phyloP scores from a whole-genome alignment of 2,329 filamentous ascomycete genomes.

The Exophiala sp. region DNA sequence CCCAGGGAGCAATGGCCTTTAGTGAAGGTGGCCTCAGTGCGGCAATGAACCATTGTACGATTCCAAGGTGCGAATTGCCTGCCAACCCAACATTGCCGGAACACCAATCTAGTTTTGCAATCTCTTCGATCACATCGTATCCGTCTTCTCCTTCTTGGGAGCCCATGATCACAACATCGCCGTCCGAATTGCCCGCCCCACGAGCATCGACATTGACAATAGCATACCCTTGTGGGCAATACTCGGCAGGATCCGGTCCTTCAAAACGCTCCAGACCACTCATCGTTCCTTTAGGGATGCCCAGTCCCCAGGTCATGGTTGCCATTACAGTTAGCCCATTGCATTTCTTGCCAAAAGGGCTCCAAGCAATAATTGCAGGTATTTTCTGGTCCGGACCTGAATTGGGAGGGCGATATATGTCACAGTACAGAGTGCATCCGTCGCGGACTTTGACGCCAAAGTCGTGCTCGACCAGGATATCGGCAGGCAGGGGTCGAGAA shows the following conservation, averaged over 20 bases:
- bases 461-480: conserved; percentile 46
- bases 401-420: conserved; percentile 44
- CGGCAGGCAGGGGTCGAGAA: conserved; percentile 34
- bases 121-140: conserved; percentile 44
- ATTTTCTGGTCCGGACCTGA: conserved; percentile 35
- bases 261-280: conserved; percentile 20
- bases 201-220: conserved; percentile 32
- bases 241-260: conserved; percentile 31
- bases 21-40: conserved; percentile 41
- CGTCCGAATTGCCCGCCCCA: conserved; percentile 30
- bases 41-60: conserved; percentile 43
- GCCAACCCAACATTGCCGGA: conserved; percentile 43
- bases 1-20: conserved; percentile 47
- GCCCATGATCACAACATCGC: conserved; percentile 28
- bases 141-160: conserved; percentile 39
- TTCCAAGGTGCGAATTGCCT: conserved; percentile 45
- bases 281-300: no score
- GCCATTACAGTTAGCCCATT: no score
- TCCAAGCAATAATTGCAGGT: conserved; percentile 46
- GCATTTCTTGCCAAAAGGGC: conserved; percentile 46
- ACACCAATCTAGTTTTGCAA: conserved; percentile 44
- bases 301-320: no score
- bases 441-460: conserved; percentile 44
- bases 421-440: conserved; percentile 41
- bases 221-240: conserved; percentile 29